Base-by-base conservation (phyloP, 2,329 filamentous ascomycete genomes). In the Colletotrichum navitas region DNA sequence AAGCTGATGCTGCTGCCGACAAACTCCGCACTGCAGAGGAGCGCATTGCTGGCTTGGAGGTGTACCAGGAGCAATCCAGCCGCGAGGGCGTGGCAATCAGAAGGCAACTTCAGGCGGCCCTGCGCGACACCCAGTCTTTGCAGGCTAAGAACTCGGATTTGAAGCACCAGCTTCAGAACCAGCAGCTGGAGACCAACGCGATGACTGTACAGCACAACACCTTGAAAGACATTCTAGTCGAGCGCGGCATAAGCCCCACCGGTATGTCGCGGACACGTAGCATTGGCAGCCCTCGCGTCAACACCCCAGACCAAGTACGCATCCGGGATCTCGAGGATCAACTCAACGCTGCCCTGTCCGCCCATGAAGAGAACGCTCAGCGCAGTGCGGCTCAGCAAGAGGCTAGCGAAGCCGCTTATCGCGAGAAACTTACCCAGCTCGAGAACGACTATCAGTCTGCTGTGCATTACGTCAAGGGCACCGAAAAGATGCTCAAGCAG, bases 391-490 rank as follows among this genome's bases (percentile, higher is more conserved):
- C 89, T 45, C 93, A 95, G 66, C 91, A 94, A 72, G 92, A 96
- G 76, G 94, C 97, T 78, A 92, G 94, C n/a, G 95, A 97, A 79
- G 88, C 90, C 66, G 89, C 93, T 58, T 98, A 97, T 83, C 93
- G 95, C 73, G 95, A 98, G 80, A 98, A 98, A 81, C 87, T 99
- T 63, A 90, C 94, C 71, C 95, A 97, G 79, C 90, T 99, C 41
- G 95, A 98, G 82, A 97, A 95, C 79, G 96, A 99, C 80, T 98
- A 99, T 80, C 94, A 98, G 81, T 97, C 96, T 52, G 95, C 96
- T 21, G 95, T 98, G 61, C 96, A 98, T 81, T 99, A 99, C 78
- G 94, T 99, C 76, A 97, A 97, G 82, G 96, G 96, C 70, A 98
- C 96, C 1, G 96, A 99, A 83, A 98, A 98, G 88, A 98, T 99